phyloP scores from a whole-genome alignment of 2,329 filamentous ascomycete genomes.

The Fusarium xyrophilum region DNA sequence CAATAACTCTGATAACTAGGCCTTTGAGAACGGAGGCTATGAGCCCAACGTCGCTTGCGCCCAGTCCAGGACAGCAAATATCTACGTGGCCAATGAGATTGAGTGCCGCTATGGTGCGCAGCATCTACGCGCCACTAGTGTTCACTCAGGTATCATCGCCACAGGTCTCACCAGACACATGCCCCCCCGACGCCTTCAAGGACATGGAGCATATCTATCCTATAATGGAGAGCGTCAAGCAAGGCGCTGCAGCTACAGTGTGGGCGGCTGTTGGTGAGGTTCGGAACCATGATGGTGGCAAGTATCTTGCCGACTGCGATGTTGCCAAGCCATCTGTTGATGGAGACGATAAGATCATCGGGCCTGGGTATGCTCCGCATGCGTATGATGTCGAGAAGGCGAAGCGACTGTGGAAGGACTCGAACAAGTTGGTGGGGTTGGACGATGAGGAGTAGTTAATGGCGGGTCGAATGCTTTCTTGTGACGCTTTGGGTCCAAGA shows the following conservation, averaged over 20 bases:
- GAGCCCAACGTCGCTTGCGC: constrained; percentile 18
- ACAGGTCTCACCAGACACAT: not conserved
- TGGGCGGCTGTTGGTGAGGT: not conserved
- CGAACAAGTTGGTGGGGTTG: not conserved
- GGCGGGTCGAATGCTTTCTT: rapidly evolving
- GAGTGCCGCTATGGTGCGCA: constrained; percentile 24
- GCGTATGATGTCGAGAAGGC: not conserved
- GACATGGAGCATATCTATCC: not conserved
- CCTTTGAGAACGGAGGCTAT: constrained; percentile 16
- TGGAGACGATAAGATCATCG: not conserved
- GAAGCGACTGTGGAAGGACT: not conserved
- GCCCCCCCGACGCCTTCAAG: rapidly evolving
- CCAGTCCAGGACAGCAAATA: constrained; percentile 34
- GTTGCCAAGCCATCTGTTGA: not conserved
- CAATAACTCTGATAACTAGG: constrained; percentile 21
- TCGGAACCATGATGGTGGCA: not conserved
- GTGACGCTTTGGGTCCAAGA: rapidly evolving
- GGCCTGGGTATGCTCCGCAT: not conserved
- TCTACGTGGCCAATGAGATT: constrained; percentile 38
- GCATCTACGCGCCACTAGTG: constrained; percentile 23
- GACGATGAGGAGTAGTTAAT: not conserved
- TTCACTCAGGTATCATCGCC: constrained; percentile 15
- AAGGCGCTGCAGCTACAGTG: not conserved
- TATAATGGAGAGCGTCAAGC: not conserved
- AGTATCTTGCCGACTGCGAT: not conserved